Evolutionary conservation across 75 land plant species (phyloP).

Genomic region (Sequoia sempervirens): DNA sequence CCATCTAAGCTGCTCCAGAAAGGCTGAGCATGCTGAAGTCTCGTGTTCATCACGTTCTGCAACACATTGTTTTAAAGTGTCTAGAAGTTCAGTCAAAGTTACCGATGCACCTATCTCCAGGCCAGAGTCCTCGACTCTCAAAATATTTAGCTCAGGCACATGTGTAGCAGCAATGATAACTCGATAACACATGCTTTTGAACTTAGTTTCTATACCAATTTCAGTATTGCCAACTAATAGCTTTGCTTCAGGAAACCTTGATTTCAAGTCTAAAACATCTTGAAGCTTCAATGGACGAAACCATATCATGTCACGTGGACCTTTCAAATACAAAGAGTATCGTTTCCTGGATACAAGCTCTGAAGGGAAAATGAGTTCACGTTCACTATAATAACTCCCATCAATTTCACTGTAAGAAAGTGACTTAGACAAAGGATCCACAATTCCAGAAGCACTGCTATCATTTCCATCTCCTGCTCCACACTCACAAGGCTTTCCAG

Average conservation of each 20-base stretch:
- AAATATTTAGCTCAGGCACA: conserved; percentile 75
- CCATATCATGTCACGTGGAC: no score
- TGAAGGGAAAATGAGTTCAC: conserved; percentile 35
- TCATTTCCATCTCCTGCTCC: conserved; percentile 12
- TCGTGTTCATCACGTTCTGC: conserved; percentile 44
- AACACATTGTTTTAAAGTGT: conserved; percentile 33
- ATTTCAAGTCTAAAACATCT: no score
- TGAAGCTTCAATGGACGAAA: no score
- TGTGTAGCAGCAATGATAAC: conserved; percentile 70
- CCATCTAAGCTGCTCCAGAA: conserved; percentile 85
- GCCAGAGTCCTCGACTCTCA: conserved; percentile 55
- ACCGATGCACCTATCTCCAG: conserved; percentile 62
- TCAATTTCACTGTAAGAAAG: no score
- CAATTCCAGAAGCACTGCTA: no score
- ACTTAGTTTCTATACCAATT: no score
- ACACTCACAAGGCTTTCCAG: conserved; percentile 85
- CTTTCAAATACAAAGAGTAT: no score
- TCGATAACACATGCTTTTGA: background rate
- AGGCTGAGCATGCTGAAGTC: conserved; percentile 71
- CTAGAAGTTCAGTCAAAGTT: conserved; percentile 56
- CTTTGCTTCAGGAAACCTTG: no score
- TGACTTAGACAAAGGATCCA: no score
- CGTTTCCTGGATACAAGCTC: conserved; percentile 22
- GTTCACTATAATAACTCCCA: background rate
- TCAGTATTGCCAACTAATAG: no score